Conservation (phyloP, 495 filamentous ascomycete species). For the Xylaria grammica region DNA sequence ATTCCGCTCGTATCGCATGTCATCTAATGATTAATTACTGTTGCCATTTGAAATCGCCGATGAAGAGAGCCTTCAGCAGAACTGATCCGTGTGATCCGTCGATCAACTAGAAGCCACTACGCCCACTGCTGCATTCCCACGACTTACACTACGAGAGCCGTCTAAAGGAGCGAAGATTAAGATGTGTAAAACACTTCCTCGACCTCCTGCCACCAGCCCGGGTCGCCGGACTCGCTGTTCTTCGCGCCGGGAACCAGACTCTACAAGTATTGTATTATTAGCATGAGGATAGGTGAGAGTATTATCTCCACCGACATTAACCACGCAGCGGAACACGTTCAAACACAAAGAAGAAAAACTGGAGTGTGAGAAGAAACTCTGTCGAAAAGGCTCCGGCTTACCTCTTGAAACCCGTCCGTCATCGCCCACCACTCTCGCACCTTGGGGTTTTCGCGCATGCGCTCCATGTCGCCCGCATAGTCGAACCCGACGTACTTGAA, state of each 20-base stretch:
- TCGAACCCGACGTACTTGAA: constrained; percentile 78
- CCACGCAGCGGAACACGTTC: not conserved
- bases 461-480: constrained; percentile 72
- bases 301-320: not conserved
- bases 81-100: not conserved
- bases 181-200: constrained; percentile 74
- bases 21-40: not conserved
- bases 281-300: not conserved
- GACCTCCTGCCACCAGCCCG: constrained; percentile 72
- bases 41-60: not conserved
- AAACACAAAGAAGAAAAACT: not conserved
- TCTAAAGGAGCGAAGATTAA: constrained; percentile 31
- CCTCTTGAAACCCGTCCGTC: constrained; percentile 74
- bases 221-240: constrained; percentile 63
- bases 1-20: not conserved
- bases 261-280: constrained; percentile 17
- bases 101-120: not conserved
- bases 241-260: constrained; percentile 65
- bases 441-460: constrained; percentile 70
- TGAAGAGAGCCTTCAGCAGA: not conserved
- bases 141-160: not conserved
- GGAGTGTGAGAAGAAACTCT: not conserved
- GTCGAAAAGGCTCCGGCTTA: constrained; percentile 2
- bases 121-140: not conserved
- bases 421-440: constrained; percentile 80